Evolutionary conservation across 129 eudicot genomes (phyloP).

Genomic region (Artemisia annua): DNA sequence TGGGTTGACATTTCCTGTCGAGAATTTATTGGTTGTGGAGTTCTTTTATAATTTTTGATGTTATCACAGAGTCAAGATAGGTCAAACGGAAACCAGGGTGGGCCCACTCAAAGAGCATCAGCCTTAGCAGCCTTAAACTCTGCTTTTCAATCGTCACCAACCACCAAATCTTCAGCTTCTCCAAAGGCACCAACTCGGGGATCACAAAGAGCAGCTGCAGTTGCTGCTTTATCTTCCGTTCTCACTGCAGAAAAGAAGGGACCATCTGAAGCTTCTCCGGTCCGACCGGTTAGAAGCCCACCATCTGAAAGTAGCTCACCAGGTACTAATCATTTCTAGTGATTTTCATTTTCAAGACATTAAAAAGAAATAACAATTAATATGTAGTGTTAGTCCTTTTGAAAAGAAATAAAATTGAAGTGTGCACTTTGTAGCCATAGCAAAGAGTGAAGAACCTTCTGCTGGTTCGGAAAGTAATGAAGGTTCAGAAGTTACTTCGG

Average conservation of each 20-base stretch:
- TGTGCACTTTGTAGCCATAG: slow-evolving; percentile 33
- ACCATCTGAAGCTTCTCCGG: slow-evolving; percentile 69
- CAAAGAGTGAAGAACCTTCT: slow-evolving; percentile 44
- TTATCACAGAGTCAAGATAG: slow-evolving; percentile 41
- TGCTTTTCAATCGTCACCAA: slow-evolving; percentile 73
- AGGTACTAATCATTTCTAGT: slow-evolving; percentile 37
- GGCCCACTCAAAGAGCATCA: slow-evolving; percentile 97
- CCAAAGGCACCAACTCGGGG: slow-evolving; percentile 54
- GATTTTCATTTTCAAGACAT: too few species aligned
- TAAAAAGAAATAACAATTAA: too few species aligned
- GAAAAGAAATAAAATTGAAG: too few species aligned
- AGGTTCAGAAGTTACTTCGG: slow-evolving; percentile 36
- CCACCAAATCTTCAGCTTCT: slow-evolving; percentile 49
- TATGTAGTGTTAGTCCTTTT: too few species aligned
- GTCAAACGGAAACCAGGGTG: slow-evolving; percentile 73
- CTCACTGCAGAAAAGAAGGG: slow-evolving; percentile 91
- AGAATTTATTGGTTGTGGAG: slow-evolving; percentile 3
- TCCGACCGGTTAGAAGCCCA: slow-evolving; percentile 65
- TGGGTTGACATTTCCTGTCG: not conserved
- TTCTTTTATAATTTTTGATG: slow-evolving; percentile 2
- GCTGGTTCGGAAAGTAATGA: slow-evolving; percentile 46
- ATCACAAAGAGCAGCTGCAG: slow-evolving; percentile 99
- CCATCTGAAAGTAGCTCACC: slow-evolving; percentile 52
- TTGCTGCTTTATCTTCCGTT: slow-evolving; percentile 93
- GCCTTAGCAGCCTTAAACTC: slow-evolving; percentile 92